Conservation (phyloP, 257 asterid genomes). For the Solanum stenotomum region DNA sequence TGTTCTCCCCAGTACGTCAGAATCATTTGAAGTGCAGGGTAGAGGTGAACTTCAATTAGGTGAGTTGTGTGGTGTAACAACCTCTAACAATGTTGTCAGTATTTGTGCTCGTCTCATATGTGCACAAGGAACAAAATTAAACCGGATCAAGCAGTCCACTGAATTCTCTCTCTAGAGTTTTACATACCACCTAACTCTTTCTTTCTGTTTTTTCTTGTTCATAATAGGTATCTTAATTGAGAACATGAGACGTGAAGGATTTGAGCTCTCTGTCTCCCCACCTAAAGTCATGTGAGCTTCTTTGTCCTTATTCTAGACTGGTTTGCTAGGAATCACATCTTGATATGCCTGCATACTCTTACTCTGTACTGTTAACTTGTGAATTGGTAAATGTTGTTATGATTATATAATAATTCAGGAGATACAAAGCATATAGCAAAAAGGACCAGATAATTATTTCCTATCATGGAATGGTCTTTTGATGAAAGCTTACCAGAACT, state of each 20-base stretch:
- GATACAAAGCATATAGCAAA: neutral
- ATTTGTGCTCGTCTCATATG: neutral
- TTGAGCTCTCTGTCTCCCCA: constrained; percentile 95
- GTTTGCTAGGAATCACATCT: neutral
- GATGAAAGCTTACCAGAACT: neutral
- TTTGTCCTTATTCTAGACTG: constrained; percentile 1
- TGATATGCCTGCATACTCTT: neutral
- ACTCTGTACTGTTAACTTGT: neutral
- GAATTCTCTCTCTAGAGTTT: neutral
- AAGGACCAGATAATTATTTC: neutral
- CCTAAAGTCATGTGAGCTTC: constrained; percentile 95
- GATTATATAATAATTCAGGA: neutral
- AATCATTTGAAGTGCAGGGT: constrained; percentile 97
- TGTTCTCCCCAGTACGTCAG: constrained; percentile 82
- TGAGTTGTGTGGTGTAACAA: constrained; percentile 19
- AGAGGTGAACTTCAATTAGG: constrained; percentile 99
- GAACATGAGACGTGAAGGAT: constrained; percentile 99
- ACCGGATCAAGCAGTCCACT: neutral
- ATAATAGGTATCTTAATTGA: constrained; percentile 83
- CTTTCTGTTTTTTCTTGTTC: neutral
- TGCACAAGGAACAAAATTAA: neutral
- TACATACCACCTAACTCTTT: neutral
- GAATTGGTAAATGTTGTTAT: neutral
- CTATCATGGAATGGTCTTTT: neutral
- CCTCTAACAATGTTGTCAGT: neutral